A percentile compares a stretch with the other conserved stretches of the same genome.
These are phyloP conservation scores for Phaffia australis DNA, from an alignment of 768 basidiomycete genomes.

Conservation along the genomic window DNA sequence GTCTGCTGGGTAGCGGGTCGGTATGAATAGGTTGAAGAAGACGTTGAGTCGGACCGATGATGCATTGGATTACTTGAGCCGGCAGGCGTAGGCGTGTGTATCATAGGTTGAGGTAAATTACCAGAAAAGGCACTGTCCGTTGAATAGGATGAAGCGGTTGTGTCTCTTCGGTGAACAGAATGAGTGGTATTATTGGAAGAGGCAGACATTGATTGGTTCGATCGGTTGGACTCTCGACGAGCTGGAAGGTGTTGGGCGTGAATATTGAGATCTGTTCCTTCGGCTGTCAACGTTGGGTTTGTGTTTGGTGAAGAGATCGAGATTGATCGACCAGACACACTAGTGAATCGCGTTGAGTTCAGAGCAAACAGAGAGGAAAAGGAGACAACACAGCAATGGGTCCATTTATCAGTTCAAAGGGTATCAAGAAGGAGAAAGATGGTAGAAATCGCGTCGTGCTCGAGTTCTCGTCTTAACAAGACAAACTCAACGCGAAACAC, in stretches of 20 bases:
- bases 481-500: background rate
- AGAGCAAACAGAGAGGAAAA: background rate
- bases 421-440: too few relatives aligned
- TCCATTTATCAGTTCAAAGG: too few relatives aligned
- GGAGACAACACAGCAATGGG: background rate
- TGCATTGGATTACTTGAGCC: background rate
- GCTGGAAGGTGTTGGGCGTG: constrained; percentile 15
- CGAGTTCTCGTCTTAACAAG: too few relatives aligned
- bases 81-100: background rate
- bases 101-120: background rate
- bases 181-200: constrained; percentile 10
- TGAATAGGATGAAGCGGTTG: constrained; percentile 4
- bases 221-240: constrained; percentile 12
- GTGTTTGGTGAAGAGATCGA: constrained; percentile 61
- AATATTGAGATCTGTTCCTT: constrained; percentile 40
- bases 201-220: constrained; percentile 18
- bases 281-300: constrained; percentile 62
- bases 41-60: too few relatives aligned
- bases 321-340: constrained; percentile 39
- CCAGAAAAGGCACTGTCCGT: background rate
- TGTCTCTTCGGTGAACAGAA: background rate
- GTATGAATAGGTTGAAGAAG: too few relatives aligned
- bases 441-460: background rate
- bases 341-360: too few relatives aligned
- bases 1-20: too few relatives aligned